These are phyloP conservation scores for Zizania palustris DNA, from an alignment of 202 grass and related monocot species.

Conservation along the genomic window DNA sequence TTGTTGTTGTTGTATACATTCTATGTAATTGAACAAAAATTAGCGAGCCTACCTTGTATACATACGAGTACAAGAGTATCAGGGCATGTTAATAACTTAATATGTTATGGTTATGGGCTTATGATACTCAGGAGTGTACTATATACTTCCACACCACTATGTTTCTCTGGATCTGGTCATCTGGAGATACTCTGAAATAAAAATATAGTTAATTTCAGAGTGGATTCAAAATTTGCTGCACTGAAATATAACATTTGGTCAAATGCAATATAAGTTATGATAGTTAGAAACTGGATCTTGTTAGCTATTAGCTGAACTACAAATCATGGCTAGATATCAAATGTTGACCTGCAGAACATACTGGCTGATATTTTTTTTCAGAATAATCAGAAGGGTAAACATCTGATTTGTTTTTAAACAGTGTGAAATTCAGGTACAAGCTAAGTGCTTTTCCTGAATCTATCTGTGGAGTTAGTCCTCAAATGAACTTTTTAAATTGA, in stretches of 20 bases:
- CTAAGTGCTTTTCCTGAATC: slow-evolving; percentile 6
- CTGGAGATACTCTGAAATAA: slow-evolving; percentile 27
- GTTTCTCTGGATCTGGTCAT: slow-evolving; percentile 16
- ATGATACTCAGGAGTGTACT: slow-evolving; percentile 8
- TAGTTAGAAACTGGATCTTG: background rate
- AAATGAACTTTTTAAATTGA: slow-evolving; percentile 18
- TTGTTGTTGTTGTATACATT: no score
- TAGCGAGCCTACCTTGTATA: background rate
- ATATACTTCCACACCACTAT: slow-evolving; percentile 10
- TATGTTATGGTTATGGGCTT: slow-evolving; percentile 4
- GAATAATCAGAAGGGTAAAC: slow-evolving; percentile 7
- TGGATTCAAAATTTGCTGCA: slow-evolving; percentile 6
- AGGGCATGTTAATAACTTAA: background rate
- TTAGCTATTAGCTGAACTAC: slow-evolving; percentile 6
- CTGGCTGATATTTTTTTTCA: background rate
- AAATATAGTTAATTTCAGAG: background rate
- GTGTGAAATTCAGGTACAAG: background rate
- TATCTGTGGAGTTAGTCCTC: slow-evolving; percentile 19
- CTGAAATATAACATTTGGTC: background rate
- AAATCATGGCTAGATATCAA: slow-evolving; percentile 10
- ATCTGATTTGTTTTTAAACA: background rate
- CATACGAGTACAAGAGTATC: slow-evolving; percentile 1
- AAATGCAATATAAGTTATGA: background rate
- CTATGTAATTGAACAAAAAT: slow-evolving; percentile 28
- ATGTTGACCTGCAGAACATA: background rate